Evolutionary conservation across 768 basidiomycete genomes (phyloP).

Genomic region (Rhodotorula kratochvilovae): DNA sequence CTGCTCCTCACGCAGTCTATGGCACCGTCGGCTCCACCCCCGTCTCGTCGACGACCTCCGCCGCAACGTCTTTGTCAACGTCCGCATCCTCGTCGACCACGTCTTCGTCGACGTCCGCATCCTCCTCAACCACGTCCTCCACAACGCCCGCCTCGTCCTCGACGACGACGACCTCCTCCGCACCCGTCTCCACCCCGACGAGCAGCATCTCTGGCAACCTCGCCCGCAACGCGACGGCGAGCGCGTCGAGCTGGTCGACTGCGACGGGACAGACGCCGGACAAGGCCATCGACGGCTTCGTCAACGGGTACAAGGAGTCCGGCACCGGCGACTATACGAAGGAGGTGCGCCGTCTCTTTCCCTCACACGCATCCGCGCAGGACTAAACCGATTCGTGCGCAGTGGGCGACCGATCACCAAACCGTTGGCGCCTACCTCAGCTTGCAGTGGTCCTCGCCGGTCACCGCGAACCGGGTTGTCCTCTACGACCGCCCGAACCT

Average conservation of each 20-base stretch:
- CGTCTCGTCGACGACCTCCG: background rate
- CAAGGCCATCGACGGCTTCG: conserved; percentile 21
- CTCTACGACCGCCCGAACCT: conserved; percentile 33
- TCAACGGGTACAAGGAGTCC: conserved; percentile 31
- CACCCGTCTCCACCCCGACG: background rate
- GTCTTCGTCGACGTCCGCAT: no score
- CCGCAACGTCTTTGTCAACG: background rate
- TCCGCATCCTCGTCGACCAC: background rate
- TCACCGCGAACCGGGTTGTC: conserved; percentile 15
- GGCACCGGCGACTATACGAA: conserved; percentile 18
- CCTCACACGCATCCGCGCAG: no score
- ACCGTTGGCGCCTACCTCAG: conserved; percentile 11
- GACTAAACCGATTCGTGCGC: no score
- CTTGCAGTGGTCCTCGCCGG: conserved; percentile 8
- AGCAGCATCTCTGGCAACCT: conserved; percentile 10
- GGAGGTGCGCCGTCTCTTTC: conserved; percentile 9
- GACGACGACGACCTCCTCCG: background rate
- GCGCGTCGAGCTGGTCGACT: background rate
- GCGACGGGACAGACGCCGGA: background rate
- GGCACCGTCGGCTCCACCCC: background rate
- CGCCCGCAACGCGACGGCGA: conserved; percentile 3
- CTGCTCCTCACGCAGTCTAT: background rate
- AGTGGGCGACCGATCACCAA: background rate
- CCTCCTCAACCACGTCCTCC: no score
- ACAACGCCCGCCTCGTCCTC: background rate